Evolutionary conservation across 1,284 basidiomycete species (phyloP), one percentile per base, ranked within the genome.

Genomic region (Xerocomus minutiporus): DNA sequence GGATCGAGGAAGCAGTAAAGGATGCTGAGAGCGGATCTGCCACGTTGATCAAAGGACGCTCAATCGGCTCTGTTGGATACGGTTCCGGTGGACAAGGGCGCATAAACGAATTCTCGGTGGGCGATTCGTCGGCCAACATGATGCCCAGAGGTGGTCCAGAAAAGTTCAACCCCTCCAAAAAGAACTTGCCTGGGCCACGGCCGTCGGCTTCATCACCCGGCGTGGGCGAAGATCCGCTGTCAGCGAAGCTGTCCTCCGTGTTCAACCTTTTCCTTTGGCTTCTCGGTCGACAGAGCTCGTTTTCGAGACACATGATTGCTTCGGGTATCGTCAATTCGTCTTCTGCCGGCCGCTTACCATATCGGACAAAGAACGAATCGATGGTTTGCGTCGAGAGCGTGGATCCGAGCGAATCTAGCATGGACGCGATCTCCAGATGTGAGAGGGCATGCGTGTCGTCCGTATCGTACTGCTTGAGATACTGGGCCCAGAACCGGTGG

Each of bases 371-470:
- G 79, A 94, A 96, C 7, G 80, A 77, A 59, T 88, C 80, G 57
- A 95, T 75, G 1, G 96, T 99, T 46, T 83, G 76, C 0, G 71
- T 73, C 4, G 91, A 91, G 36, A 99, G 81, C 0, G 96, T 98
- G 2, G 93, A 96, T 4, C 95, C 94, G 29, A 99, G 83, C 5
- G 94, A 97, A 73, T 97, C 94, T 48, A 99, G 86, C 92, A 98
- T 96, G n/a, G 91, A 89, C 0, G 88, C 88, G 25, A 99, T 77
- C 70, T 99, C 96, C 50, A 96, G 75, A 56, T 86, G 84, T 0
- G 92, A 95, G 38, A 96, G 73, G 1, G 79, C 72, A n/a, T 76
- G 75, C 0, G 84, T 89, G 57, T 96, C 91, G 69, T 96, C 93
- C 0, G 86, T 81, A 63, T 98, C 95, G 70, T 97, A 99, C 61